Evolutionary conservation across 805 yeast species (phyloP).

Genomic region (Candida glaebosa): DNA sequence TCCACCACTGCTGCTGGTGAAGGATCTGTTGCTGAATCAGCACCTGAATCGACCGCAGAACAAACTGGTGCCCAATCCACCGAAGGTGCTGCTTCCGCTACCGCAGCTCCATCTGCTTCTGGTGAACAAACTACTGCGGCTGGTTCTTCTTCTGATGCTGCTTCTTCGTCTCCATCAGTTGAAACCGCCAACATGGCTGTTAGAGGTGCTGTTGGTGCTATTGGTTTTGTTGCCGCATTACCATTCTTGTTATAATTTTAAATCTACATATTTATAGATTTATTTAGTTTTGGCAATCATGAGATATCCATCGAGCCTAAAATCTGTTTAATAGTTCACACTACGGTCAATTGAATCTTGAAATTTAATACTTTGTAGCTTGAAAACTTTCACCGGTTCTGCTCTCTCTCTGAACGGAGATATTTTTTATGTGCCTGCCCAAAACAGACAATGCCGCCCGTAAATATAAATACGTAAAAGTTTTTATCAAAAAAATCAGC

Average conservation of each 20-base stretch:
- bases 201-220: constrained; percentile 2
- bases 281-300: background rate
- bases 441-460: no score
- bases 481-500: no score
- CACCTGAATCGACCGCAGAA: constrained; percentile 1
- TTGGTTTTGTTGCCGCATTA: constrained; percentile 4
- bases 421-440: no score
- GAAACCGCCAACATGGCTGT: constrained; percentile 1
- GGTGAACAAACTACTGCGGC: constrained; percentile 1
- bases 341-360: no score
- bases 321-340: background rate
- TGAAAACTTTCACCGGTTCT: no score
- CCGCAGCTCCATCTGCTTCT: constrained; percentile 3
- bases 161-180: constrained; percentile 3
- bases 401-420: no score
- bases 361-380: no score
- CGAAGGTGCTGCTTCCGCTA: constrained; percentile 8
- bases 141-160: background rate
- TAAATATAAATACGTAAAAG: no score
- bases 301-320: background rate
- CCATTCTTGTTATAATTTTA: constrained; percentile 2
- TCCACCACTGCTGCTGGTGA: constrained; percentile 7
- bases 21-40: constrained; percentile 3
- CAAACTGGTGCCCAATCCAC: background rate
- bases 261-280: background rate